phyloP scores from a whole-genome alignment of 1,139 yeast genomes.

The Suzukiozyma palmioleophila region DNA sequence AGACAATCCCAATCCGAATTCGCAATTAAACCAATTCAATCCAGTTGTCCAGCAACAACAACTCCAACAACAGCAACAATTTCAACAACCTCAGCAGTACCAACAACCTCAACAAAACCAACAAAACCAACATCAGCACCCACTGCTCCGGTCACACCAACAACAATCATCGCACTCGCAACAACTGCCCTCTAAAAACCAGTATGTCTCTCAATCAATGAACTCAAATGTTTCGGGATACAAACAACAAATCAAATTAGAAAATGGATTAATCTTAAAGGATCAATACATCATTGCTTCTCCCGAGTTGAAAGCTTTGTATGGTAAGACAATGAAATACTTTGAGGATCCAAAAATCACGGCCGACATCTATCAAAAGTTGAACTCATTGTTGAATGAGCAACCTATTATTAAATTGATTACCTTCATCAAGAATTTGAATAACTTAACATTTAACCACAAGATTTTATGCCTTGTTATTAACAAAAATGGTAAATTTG shows the following conservation, averaged over 20 bases:
- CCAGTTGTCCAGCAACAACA: constrained; percentile 4
- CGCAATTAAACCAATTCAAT: neutral
- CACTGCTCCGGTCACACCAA: constrained; percentile 7
- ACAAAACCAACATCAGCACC: constrained; percentile 5
- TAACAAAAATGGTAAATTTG: constrained; percentile 56
- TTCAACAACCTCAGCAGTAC: constrained; percentile 6
- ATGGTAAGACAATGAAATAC: constrained; percentile 40
- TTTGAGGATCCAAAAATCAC: constrained; percentile 39
- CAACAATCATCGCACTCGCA: constrained; percentile 5
- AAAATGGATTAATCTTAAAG: constrained; percentile 52
- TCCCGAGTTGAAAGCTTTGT: constrained; percentile 41
- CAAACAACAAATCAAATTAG: constrained; percentile 31
- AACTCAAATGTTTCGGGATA: neutral
- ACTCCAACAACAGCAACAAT: constrained; percentile 6
- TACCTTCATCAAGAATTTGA: constrained; percentile 39
- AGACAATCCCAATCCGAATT: neutral
- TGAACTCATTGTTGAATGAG: constrained; percentile 26
- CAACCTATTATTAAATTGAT: constrained; percentile 32
- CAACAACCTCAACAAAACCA: constrained; percentile 6
- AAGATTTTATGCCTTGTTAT: constrained; percentile 45
- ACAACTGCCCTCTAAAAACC: constrained; percentile 6
- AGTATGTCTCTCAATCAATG: constrained; percentile 1
- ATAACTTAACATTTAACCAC: constrained; percentile 39
- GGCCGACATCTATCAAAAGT: constrained; percentile 29
- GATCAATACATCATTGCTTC: constrained; percentile 53